These are phyloP conservation scores for Aspergillus japonicus DNA, from an alignment of 2,329 filamentous ascomycete genomes.

Conservation along the genomic window DNA sequence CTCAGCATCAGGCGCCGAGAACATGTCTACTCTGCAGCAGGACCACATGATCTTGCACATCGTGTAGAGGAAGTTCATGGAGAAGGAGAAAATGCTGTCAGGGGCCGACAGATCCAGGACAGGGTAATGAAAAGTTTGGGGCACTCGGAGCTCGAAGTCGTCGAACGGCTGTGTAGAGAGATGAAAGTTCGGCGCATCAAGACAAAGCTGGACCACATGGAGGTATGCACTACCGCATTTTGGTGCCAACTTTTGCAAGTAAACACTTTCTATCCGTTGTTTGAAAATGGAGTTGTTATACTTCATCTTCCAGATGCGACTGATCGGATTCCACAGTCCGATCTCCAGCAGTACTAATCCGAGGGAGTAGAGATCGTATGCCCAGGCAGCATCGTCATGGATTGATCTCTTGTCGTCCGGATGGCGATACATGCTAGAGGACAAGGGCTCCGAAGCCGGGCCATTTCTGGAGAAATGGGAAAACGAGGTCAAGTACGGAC, in stretches of 20 bases:
- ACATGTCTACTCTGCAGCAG: conserved; percentile 44
- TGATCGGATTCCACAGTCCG: conserved; percentile 62
- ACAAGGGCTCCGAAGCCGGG: conserved; percentile 43
- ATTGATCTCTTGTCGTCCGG: conserved; percentile 48
- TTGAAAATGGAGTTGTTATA: conserved; percentile 64
- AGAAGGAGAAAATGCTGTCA: conserved; percentile 43
- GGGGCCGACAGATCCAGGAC: conserved; percentile 43
- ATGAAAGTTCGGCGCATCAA: conserved; percentile 56
- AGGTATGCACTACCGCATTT: conserved; percentile 66
- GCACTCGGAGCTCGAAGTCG: conserved; percentile 41
- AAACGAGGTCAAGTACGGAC: conserved; percentile 59
- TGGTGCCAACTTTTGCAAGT: conserved; percentile 59
- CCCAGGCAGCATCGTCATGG: conserved; percentile 41
- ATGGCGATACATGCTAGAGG: conserved; percentile 61
- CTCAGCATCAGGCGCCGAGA: conserved; percentile 39
- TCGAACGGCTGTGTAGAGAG: conserved; percentile 43
- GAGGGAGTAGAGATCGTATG: conserved; percentile 60
- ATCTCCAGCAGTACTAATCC: conserved; percentile 63
- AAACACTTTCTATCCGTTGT: conserved; percentile 61
- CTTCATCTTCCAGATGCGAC: conserved; percentile 63
- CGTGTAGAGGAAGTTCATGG: conserved; percentile 46
- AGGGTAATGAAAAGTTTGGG: conserved; percentile 43
- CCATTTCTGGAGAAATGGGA: conserved; percentile 58
- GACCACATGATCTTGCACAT: conserved; percentile 43
- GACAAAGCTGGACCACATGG: conserved; percentile 61